A percentile compares a stretch with the other conserved stretches of the same genome.
Conservation (phyloP, 1,284 basidiomycete genomes). For the Omphalotus olearius region DNA sequence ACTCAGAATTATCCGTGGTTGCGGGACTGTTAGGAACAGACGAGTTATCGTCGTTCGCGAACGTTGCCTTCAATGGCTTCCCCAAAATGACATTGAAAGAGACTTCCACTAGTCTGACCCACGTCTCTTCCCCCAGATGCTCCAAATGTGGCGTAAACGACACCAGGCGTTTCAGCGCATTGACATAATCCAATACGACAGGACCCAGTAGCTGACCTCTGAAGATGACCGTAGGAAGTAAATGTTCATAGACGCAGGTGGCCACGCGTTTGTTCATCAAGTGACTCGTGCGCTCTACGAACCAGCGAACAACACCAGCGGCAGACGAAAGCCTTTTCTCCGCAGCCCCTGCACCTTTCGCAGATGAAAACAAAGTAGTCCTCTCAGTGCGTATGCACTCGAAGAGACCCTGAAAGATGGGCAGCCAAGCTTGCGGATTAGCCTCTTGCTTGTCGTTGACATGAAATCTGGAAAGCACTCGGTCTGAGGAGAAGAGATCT, state of each 20-base stretch:
- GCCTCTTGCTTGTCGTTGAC: slow-evolving; percentile 38
- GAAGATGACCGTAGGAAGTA: slow-evolving; percentile 60
- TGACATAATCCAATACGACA: slow-evolving; percentile 78
- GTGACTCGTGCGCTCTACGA: slow-evolving; percentile 56
- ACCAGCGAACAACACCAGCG: slow-evolving; percentile 64
- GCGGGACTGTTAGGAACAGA: slow-evolving; percentile 6
- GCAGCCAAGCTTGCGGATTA: slow-evolving; percentile 52
- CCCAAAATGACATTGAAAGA: slow-evolving; percentile 77
- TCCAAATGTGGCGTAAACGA: slow-evolving; percentile 75
- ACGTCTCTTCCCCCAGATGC: slow-evolving; percentile 60
- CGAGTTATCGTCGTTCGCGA: slow-evolving; percentile 32
- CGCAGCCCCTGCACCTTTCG: slow-evolving; percentile 37
- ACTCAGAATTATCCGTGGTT: slow-evolving; percentile 25
- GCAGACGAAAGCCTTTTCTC: slow-evolving; percentile 58
- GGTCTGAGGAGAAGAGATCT: slow-evolving; percentile 54
- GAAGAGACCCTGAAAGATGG: slow-evolving; percentile 74
- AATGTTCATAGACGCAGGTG: slow-evolving; percentile 60
- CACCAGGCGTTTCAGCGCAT: slow-evolving; percentile 63
- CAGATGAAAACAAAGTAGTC: slow-evolving; percentile 38
- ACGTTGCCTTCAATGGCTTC: slow-evolving; percentile 44
- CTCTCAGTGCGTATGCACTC: slow-evolving; percentile 62
- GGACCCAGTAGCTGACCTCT: slow-evolving; percentile 55
- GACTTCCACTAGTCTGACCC: slow-evolving; percentile 67
- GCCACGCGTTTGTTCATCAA: slow-evolving; percentile 51
- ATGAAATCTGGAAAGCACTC: slow-evolving; percentile 51